These are phyloP conservation scores for Neonectria punicea DNA, from an alignment of 2,329 filamentous ascomycete genomes.

Conservation along the genomic window DNA sequence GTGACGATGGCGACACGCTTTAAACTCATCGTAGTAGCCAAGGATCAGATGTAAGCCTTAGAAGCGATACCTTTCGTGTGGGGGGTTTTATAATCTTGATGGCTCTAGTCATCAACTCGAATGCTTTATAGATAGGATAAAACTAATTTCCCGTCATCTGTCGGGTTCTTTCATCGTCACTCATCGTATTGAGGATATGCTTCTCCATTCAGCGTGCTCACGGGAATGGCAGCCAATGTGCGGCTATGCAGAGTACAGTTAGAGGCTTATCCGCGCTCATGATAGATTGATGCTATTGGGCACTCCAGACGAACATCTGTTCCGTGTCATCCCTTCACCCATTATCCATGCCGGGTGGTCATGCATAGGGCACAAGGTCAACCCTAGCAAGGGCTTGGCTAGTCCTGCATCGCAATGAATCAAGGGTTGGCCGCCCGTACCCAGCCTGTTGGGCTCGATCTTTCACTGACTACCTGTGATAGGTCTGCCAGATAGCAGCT, in stretches of 20 bases:
- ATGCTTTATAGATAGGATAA: not conserved
- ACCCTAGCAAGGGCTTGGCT: not conserved
- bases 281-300: not conserved
- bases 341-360: too few relatives aligned
- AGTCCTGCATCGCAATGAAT: not conserved
- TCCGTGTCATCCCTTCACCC: not conserved
- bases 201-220: not conserved
- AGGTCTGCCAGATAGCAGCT: not conserved
- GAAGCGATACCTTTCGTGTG: not conserved
- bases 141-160: too few relatives aligned
- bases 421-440: not conserved
- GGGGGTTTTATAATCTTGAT: not conserved
- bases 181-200: not conserved
- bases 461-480: not conserved
- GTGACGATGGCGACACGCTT: conserved; percentile 33
- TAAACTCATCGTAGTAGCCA: not conserved
- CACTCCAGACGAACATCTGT: not conserved
- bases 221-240: not conserved
- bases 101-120: not conserved
- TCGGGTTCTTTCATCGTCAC: not conserved
- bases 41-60: not conserved
- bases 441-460: not conserved
- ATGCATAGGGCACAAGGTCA: not conserved
- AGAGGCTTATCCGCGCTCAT: not conserved
- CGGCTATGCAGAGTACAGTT: not conserved